Conservation (phyloP, 257 asterid genomes). For the Fraxinus quadrangulata region DNA sequence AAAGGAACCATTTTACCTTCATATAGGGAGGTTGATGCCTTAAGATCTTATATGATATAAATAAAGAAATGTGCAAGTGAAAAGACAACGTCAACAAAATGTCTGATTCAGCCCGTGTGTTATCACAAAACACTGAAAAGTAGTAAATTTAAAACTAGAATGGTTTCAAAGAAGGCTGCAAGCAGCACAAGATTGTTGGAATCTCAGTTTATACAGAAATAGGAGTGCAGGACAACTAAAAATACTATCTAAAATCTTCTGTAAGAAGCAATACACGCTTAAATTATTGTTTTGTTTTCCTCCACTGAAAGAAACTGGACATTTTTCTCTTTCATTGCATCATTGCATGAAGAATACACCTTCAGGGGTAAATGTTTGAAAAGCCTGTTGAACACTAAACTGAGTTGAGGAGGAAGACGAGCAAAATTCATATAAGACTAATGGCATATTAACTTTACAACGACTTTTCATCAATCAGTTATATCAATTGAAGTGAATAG, state of each 20-base stretch:
- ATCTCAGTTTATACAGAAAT: background rate
- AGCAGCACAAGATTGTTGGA: background rate
- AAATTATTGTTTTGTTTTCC: background rate
- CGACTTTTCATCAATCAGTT: background rate
- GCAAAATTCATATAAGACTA: background rate
- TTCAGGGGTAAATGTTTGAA: slow-evolving; percentile 15
- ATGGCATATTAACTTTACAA: background rate
- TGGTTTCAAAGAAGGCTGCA: background rate
- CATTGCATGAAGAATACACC: background rate
- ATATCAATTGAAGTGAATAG: background rate
- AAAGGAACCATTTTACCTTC: background rate
- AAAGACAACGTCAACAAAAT: background rate
- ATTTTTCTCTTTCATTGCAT: background rate
- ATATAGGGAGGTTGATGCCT: background rate
- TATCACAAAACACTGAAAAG: slow-evolving; percentile 5
- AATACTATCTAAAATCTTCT: background rate
- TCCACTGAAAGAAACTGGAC: slow-evolving; percentile 2
- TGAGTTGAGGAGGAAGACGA: slow-evolving; percentile 5
- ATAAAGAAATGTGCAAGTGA: background rate
- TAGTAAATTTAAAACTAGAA: background rate
- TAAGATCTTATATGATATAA: background rate
- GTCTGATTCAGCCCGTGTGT: background rate
- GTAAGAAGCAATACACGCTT: background rate
- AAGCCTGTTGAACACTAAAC: background rate
- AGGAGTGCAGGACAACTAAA: background rate